These are phyloP conservation scores for Suillus paluster DNA, from an alignment of 768 basidiomycete genomes.

Conservation along the genomic window DNA sequence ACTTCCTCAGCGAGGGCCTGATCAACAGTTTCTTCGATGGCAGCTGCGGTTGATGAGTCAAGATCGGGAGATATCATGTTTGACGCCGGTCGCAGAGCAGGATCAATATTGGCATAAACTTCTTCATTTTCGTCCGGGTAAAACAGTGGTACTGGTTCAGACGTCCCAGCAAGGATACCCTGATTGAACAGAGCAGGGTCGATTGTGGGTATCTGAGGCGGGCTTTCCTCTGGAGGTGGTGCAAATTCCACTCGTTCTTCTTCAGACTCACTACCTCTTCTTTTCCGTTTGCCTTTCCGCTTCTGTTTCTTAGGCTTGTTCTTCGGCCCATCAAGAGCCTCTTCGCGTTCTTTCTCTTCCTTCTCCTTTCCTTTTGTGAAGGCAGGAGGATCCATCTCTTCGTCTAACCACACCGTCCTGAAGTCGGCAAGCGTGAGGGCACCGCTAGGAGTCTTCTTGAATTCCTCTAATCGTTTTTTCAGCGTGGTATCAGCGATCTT, in stretches of 20 bases:
- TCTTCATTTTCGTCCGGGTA: slow-evolving; percentile 48
- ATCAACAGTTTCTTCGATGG: slow-evolving; percentile 64
- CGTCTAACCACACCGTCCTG: slow-evolving; percentile 87
- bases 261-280: slow-evolving; percentile 44
- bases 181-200: slow-evolving; percentile 65
- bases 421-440: slow-evolving; percentile 88
- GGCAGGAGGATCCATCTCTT: slow-evolving; percentile 91
- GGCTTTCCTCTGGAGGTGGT: slow-evolving; percentile 18
- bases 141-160: slow-evolving; percentile 43
- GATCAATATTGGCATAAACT: slow-evolving; percentile 57
- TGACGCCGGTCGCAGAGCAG: slow-evolving; percentile 45
- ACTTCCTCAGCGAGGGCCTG: slow-evolving; percentile 73
- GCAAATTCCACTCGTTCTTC: slow-evolving; percentile 26
- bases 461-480: slow-evolving; percentile 92
- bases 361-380: slow-evolving; percentile 77
- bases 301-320: slow-evolving; percentile 32
- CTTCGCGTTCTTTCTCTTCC: slow-evolving; percentile 60
- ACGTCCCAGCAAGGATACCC: slow-evolving; percentile 68
- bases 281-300: slow-evolving; percentile 43
- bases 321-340: slow-evolving; percentile 37
- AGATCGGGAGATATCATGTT: slow-evolving; percentile 16
- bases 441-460: slow-evolving; percentile 88
- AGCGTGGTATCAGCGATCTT: slow-evolving; percentile 98
- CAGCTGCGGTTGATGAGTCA: slow-evolving; percentile 24
- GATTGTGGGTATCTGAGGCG: slow-evolving; percentile 37